These are phyloP conservation scores for Magnolia sinica DNA, from an alignment of 164 flowering plant genomes.

Conservation along the genomic window DNA sequence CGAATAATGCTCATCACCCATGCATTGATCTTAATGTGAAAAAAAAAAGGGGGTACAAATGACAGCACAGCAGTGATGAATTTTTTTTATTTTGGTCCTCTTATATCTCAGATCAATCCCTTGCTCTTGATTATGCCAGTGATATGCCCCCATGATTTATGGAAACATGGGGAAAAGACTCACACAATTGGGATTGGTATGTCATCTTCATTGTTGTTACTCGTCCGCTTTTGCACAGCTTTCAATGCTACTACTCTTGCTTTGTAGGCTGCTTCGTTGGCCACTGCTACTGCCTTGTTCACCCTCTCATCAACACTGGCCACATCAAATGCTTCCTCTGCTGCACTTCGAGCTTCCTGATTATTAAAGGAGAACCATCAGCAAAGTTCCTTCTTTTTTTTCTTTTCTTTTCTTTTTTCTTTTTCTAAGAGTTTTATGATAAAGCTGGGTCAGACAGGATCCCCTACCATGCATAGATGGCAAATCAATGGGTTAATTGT, in stretches of 20 bases:
- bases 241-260: slow-evolving; percentile 94
- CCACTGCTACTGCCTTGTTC: slow-evolving; percentile 68
- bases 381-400: neutral
- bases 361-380: neutral
- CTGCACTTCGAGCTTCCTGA: slow-evolving; percentile 87
- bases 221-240: slow-evolving; percentile 74
- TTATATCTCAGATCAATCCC: neutral
- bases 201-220: slow-evolving; percentile 22
- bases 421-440: too few species aligned
- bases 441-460: too few species aligned
- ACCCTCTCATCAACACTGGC: slow-evolving; percentile 81
- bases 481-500: too few species aligned
- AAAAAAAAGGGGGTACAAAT: too few species aligned
- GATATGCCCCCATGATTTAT: neutral
- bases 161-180: slow-evolving; percentile 1
- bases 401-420: too few species aligned
- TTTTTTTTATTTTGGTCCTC: neutral
- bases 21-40: neutral
- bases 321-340: slow-evolving; percentile 68
- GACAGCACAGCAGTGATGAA: neutral
- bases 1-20: neutral
- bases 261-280: slow-evolving; percentile 88
- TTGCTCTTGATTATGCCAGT: neutral
- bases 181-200: slow-evolving; percentile 25
- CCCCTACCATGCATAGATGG: too few species aligned